Evolutionary conservation across 164 flowering plant genomes (phyloP).

Genomic region (Pachysandra terminalis): DNA sequence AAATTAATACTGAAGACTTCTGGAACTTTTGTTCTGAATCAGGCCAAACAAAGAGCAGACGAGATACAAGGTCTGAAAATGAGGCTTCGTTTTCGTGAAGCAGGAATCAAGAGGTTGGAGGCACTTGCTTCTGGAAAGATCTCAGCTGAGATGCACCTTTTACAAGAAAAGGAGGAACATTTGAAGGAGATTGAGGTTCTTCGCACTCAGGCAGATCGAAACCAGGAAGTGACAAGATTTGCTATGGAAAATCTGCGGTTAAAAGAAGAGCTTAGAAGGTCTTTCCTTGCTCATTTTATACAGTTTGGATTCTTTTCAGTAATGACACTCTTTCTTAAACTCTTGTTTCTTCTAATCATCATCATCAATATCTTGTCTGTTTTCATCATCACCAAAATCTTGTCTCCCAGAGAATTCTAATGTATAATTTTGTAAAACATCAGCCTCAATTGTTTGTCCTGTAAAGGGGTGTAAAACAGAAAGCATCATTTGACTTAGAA

Average conservation of each 20-base stretch:
- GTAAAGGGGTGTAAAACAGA: no score
- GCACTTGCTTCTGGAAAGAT: constrained; percentile 82
- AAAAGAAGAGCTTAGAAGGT: constrained; percentile 93
- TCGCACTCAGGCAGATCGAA: constrained; percentile 69
- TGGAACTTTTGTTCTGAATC: constrained; percentile 14
- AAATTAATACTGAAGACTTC: no score
- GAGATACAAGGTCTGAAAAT: constrained; percentile 86
- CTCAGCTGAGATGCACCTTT: constrained; percentile 75
- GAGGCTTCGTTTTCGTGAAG: constrained; percentile 91
- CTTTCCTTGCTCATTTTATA: no score
- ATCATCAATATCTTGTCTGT: neutral
- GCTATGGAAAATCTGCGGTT: constrained; percentile 93
- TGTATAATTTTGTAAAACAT: no score
- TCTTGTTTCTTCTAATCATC: neutral
- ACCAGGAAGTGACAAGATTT: constrained; percentile 90
- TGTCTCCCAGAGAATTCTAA: neutral
- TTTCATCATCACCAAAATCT: no score
- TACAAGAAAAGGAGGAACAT: constrained; percentile 81
- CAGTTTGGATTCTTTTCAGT: no score
- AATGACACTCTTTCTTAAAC: neutral
- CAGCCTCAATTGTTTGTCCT: neutral
- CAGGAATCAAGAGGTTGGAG: constrained; percentile 88
- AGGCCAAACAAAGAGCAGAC: constrained; percentile 91
- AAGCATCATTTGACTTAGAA: no score
- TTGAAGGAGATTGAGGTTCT: constrained; percentile 80